Evolutionary conservation across 768 basidiomycete species (phyloP).

Genomic region (Termitomyces sp.): DNA sequence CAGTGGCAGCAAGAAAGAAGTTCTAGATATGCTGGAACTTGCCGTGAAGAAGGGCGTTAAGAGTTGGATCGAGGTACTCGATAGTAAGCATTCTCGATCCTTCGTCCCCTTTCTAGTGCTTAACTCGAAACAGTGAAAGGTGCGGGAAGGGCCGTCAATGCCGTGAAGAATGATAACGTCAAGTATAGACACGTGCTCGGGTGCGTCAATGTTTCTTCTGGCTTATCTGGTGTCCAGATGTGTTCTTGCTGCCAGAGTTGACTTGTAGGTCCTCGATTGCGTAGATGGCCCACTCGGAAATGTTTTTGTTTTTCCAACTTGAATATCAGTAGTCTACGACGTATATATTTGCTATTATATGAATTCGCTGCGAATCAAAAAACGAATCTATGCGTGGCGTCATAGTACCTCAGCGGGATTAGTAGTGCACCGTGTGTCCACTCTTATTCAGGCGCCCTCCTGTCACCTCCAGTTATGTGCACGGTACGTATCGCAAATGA

Average conservation of each 20-base stretch:
- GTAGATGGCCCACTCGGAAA: too few species aligned
- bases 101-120: background rate
- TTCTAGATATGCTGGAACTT: slow-evolving; percentile 53
- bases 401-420: too few species aligned
- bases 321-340: too few species aligned
- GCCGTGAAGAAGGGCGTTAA: slow-evolving; percentile 48
- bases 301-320: too few species aligned
- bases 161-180: slow-evolving; percentile 40
- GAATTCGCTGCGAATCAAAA: too few species aligned
- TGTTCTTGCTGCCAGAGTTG: background rate
- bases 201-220: slow-evolving; percentile 3
- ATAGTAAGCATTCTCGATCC: slow-evolving; percentile 21
- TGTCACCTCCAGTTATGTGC: too few species aligned
- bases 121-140: slow-evolving; percentile 29
- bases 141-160: slow-evolving; percentile 39
- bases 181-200: slow-evolving; percentile 51
- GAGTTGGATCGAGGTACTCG: slow-evolving; percentile 39
- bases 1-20: slow-evolving; percentile 55
- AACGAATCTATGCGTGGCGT: too few species aligned
- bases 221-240: too few species aligned
- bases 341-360: too few species aligned
- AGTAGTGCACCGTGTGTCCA: too few species aligned
- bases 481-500: too few species aligned
- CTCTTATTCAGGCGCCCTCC: too few species aligned
- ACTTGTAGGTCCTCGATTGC: background rate